Base-by-base conservation (phyloP, 768 basidiomycete genomes). In the Tylopilus vinaceipallidus region DNA sequence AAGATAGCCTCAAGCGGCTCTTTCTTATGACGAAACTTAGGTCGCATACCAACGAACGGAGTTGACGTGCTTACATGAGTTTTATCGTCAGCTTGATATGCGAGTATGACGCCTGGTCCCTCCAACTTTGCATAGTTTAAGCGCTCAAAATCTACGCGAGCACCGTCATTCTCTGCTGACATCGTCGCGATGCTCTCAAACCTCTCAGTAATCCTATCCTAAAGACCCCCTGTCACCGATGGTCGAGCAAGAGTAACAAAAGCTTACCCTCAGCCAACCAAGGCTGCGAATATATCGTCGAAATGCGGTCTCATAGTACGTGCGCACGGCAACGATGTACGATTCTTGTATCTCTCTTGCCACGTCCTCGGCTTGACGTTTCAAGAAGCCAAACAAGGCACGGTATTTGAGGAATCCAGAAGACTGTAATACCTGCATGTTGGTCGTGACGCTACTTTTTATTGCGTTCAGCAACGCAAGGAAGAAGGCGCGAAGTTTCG, bases 261-360 rank as follows among this genome's bases (percentile, higher is more conserved):
- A 54, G 20, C 71, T 42, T 37, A 88, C 88, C 77, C 88, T 90
- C 44, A 98, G 77, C 69, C 76, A 82, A 30, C 83, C 80, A 40
- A 99, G 73, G 62, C 85, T 87, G 38, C 97, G 77, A 20, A 84
- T 78, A 65, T 98, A 99, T 36, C 97, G 74, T 53, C 97, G 75
- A 65, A 98, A 95, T 1, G 88, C 91, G 19, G 97, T 98, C 71
- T 99, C 97, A 52, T 93, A 98, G 66, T 97, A 99, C 19, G 90
- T 79, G 34, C 94, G 83, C 13, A 90, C 87, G 23, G 88, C 82
- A 29, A 80, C 80, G 24, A 88, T 72, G 66, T 99, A 99, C 3
- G 90, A 85, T 44, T 91, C 76, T 64, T 93, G 92, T 20, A 99
- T 73, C 66, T 98, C 95, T 39, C 78, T 78, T 3, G 97, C 94